Percentiles rank a stretch among this genome's conserved stretches.
Conservation (phyloP, 148 eudicot genomes). For the Fallopia convolvulus region DNA sequence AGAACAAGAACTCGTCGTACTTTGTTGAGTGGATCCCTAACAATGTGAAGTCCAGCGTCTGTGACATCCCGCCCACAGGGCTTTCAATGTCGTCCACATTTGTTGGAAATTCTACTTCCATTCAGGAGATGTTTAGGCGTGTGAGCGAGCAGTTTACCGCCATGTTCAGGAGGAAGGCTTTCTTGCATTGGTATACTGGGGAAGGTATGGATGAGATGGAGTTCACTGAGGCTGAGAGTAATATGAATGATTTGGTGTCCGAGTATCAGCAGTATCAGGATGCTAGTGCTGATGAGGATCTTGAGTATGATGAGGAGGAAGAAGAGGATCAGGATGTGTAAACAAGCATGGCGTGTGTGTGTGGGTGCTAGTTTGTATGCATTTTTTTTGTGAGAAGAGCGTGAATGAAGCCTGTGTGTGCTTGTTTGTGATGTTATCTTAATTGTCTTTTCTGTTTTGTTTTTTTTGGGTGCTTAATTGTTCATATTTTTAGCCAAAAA, state of each 20-base stretch:
- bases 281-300: constrained; percentile 32
- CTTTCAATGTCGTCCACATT: constrained; percentile 39
- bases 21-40: constrained; percentile 50
- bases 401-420: background rate
- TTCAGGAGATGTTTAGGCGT: constrained; percentile 37
- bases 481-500: background rate
- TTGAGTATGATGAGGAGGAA: constrained; percentile 30
- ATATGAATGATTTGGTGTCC: constrained; percentile 22
- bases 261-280: constrained; percentile 39
- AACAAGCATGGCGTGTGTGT: background rate
- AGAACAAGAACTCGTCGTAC: constrained; percentile 50
- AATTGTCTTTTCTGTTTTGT: background rate
- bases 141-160: constrained; percentile 41
- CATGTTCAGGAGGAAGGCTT: background rate
- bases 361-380: background rate
- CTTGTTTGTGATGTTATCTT: background rate
- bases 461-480: background rate
- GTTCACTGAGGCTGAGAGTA: constrained; percentile 12
- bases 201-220: too few relatives aligned
- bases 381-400: background rate
- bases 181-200: too few relatives aligned
- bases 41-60: constrained; percentile 40
- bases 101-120: constrained; percentile 34
- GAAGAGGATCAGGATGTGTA: constrained; percentile 20
- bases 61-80: constrained; percentile 39